Evolutionary conservation across 805 yeast species (phyloP).

Genomic region (Cyberlindnera euphorbiiphila): DNA sequence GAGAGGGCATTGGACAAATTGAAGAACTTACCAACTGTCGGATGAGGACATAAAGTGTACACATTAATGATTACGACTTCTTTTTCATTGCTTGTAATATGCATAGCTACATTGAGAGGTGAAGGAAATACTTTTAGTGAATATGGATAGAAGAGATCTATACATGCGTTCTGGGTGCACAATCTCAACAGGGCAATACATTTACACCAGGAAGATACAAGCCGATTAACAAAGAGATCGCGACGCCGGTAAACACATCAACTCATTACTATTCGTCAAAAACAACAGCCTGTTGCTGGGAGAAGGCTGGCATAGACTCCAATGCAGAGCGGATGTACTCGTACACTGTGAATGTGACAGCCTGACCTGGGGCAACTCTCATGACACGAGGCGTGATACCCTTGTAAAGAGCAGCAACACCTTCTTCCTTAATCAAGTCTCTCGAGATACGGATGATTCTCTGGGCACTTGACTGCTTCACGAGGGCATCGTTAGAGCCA

Average conservation of each 20-base stretch:
- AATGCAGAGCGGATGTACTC: slow-evolving; percentile 76
- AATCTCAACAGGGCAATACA: neutral
- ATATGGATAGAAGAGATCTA: neutral
- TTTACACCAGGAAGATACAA: slow-evolving; percentile 1
- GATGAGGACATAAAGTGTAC: no score
- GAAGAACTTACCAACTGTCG: slow-evolving; percentile 32
- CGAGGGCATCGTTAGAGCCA: slow-evolving; percentile 25
- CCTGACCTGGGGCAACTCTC: slow-evolving; percentile 99
- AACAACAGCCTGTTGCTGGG: slow-evolving; percentile 25
- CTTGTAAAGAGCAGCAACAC: slow-evolving; percentile 82
- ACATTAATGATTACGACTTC: no score
- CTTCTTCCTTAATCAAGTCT: slow-evolving; percentile 84
- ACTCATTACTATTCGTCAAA: slow-evolving; percentile 29
- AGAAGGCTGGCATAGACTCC: slow-evolving; percentile 35
- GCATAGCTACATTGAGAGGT: no score
- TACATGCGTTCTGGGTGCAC: no score
- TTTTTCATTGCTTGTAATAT: no score
- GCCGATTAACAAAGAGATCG: no score
- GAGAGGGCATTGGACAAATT: slow-evolving; percentile 45
- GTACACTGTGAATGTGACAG: slow-evolving; percentile 95
- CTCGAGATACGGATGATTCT: slow-evolving; percentile 78
- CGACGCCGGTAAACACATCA: neutral
- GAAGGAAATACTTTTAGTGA: slow-evolving; percentile 1
- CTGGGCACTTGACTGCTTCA: slow-evolving; percentile 56
- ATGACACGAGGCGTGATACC: slow-evolving; percentile 98